These are phyloP conservation scores for Tephrocybe rancida DNA, from an alignment of 768 basidiomycete genomes.

Conservation along the genomic window DNA sequence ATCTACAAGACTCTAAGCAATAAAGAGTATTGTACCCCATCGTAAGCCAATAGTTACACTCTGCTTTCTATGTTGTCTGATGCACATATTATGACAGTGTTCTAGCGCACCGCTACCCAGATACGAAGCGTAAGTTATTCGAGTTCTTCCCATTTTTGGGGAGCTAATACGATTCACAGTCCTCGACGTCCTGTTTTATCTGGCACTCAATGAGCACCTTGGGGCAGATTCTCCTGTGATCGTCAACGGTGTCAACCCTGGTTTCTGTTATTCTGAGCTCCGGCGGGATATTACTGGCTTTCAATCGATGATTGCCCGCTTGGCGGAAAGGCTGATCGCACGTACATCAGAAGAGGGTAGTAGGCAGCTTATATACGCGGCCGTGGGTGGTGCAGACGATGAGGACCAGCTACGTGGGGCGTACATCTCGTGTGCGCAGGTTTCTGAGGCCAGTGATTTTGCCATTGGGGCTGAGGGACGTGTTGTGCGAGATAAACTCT, in stretches of 20 bases:
- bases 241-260: constrained; percentile 39
- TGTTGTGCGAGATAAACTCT: constrained; percentile 8
- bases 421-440: constrained; percentile 2
- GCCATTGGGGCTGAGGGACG: constrained; percentile 4
- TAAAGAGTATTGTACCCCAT: constrained; percentile 18
- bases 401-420: constrained; percentile 13
- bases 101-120: constrained; percentile 21
- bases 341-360: constrained; percentile 17
- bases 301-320: constrained; percentile 9
- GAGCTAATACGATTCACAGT: constrained; percentile 41
- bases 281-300: constrained; percentile 23
- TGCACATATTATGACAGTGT: constrained; percentile 14
- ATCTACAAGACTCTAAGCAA: constrained; percentile 25
- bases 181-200: constrained; percentile 39
- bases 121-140: constrained; percentile 38
- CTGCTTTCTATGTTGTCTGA: not conserved
- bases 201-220: constrained; percentile 32
- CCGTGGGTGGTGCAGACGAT: constrained; percentile 6
- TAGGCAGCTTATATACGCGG: constrained; percentile 14
- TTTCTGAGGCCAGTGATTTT: constrained; percentile 14
- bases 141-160: constrained; percentile 27
- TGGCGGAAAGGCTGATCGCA: constrained; percentile 33
- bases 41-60: constrained; percentile 16
- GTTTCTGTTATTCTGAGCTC: constrained; percentile 39
- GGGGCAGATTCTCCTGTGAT: constrained; percentile 24